Conservation (phyloP, 495 filamentous ascomycete genomes). For the Hypoxylon lienhwacheense region DNA sequence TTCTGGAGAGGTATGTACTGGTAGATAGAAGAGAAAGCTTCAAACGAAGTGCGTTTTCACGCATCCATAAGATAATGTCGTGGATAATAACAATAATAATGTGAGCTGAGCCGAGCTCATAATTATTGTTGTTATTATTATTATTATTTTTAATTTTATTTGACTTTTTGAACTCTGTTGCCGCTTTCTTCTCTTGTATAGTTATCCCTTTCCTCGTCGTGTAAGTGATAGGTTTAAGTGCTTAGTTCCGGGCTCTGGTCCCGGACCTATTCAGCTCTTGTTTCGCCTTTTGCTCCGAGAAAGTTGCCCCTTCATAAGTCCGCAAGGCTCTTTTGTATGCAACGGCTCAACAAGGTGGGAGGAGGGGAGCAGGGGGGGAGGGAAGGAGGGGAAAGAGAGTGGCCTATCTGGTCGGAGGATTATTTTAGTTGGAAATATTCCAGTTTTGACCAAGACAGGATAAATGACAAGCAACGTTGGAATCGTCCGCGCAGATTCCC, state of each 20-base stretch:
- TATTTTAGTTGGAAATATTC: conserved; percentile 19
- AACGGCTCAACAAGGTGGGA: conserved; percentile 20
- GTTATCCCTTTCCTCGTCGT: neutral
- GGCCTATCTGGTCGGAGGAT: conserved; percentile 14
- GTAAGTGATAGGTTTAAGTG: conserved; percentile 1
- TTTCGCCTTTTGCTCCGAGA: conserved; percentile 29
- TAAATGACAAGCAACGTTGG: conserved; percentile 11
- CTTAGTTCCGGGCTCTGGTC: conserved; percentile 19
- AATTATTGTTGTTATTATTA: neutral
- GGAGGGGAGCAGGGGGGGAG: neutral
- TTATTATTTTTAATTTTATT: neutral
- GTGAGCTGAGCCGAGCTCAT: conserved; percentile 9
- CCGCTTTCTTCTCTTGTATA: neutral
- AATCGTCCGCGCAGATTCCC: conserved; percentile 6
- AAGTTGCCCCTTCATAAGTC: conserved; percentile 30
- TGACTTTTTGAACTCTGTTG: neutral
- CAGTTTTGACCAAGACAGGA: neutral
- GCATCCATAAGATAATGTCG: conserved; percentile 12
- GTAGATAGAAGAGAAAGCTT: conserved; percentile 3
- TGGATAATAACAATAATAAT: no score
- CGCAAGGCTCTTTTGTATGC: conserved; percentile 22
- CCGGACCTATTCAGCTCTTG: conserved; percentile 25
- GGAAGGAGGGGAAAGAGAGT: conserved; percentile 3
- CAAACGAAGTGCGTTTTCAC: conserved; percentile 11
- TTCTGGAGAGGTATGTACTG: neutral